Percentiles rank a stretch among this genome's conserved stretches.
phyloP scores from a whole-genome alignment of 345 rosid species.

The Eucalyptus rudis region DNA sequence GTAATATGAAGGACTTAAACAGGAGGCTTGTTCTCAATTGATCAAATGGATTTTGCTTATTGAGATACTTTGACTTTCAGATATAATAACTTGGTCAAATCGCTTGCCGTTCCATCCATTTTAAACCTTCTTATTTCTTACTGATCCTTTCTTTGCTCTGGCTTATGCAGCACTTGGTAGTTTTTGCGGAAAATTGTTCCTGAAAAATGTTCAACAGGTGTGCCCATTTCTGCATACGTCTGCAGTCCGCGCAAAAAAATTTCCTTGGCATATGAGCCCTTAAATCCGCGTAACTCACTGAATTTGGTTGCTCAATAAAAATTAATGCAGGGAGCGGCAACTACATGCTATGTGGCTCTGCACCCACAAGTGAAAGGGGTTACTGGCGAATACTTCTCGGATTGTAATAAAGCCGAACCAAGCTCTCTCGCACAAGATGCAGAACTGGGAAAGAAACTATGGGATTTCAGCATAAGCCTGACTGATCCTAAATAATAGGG shows the following conservation, averaged over 20 bases:
- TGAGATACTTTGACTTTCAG: background rate
- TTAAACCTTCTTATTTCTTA: background rate
- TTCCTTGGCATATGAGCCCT: background rate
- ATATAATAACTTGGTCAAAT: background rate
- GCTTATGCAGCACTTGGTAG: constrained; percentile 13
- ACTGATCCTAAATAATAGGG: background rate
- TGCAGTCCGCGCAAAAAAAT: background rate
- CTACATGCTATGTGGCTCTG: background rate
- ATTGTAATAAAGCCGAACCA: background rate
- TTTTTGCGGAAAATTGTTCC: constrained; percentile 3
- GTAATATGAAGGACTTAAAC: background rate
- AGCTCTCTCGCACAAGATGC: constrained; percentile 15
- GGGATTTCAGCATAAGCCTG: constrained; percentile 3
- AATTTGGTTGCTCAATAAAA: background rate
- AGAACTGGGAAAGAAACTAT: background rate
- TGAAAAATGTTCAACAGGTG: constrained; percentile 39
- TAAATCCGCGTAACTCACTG: background rate
- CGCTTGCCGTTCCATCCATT: background rate
- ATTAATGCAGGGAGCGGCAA: background rate
- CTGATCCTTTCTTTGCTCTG: background rate
- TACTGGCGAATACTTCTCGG: background rate
- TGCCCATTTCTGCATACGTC: background rate
- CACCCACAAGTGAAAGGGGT: background rate
- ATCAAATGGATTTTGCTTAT: background rate
- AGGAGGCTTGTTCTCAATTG: background rate